Base-by-base conservation (phyloP, 2,329 filamentous ascomycete genomes). In the Fusarium brachygibbosum region DNA sequence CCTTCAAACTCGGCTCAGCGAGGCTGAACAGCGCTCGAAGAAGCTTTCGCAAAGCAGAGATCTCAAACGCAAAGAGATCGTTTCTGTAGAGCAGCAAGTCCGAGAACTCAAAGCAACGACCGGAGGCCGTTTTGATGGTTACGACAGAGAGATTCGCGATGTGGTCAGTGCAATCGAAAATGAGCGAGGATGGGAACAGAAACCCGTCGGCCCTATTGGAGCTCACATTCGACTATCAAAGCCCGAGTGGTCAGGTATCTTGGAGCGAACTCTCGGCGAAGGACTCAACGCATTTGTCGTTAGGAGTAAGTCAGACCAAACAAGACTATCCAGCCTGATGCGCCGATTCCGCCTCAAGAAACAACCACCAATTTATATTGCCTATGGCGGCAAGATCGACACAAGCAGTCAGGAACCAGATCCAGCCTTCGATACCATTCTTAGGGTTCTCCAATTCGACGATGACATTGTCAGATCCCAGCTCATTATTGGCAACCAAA, bases 151-250 rank as follows among this genome's bases (percentile, higher is more conserved):
- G 40, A 86, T 97, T 73, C 83, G 85, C 1, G 80, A 83, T 3
- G 85, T 98, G 5, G 80, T 97, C 9, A 83, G 81, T 54, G 86
- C 85, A n/a, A 92, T 98, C 64, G 84, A 88, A 8, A 81, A 83
- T n/a, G 93, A 97, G 59, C 78, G 68, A 4, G 84, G 89, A 0
- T 98, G 97, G 75, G 82, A 83, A 25, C 82, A 87, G 42, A 90
- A 86, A 66, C 96, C 96, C 3, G 83, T 98, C 34, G 96, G 96
- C 0, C 96, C 96, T 1, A 83, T 98, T 16, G 96, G 94, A 31
- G 83, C 89, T 25, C 87, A 96, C 74, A 85, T 99, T 52, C 90
- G 89, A 69, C 82, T 99, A 25, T 82, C 89, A 35, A 90, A 95
- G 70, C 91, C 93, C 1, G 86, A 93, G 72, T 99, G 96, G 96